Conservation (phyloP, 768 basidiomycete species). For the Collybia mongolica region DNA sequence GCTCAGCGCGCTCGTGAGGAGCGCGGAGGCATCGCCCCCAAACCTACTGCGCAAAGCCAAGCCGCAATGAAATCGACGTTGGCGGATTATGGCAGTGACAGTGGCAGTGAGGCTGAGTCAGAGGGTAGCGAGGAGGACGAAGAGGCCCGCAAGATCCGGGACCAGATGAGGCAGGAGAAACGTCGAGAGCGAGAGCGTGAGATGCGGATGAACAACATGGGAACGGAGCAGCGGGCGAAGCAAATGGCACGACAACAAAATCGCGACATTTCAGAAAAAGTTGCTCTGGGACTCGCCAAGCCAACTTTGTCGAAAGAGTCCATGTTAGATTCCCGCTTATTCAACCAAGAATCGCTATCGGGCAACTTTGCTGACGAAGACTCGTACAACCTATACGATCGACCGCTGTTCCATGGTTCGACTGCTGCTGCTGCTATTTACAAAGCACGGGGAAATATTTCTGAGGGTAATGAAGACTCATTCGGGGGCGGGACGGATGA, state of each 20-base stretch:
- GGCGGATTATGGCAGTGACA: slow-evolving; percentile 86
- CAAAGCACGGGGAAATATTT: slow-evolving; percentile 87
- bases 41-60: slow-evolving; percentile 65
- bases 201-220: slow-evolving; percentile 99
- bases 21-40: slow-evolving; percentile 74
- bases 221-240: slow-evolving; percentile 93
- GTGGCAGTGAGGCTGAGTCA: slow-evolving; percentile 57
- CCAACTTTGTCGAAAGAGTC: slow-evolving; percentile 95
- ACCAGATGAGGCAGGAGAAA: slow-evolving; percentile 90
- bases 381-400: slow-evolving; percentile 92
- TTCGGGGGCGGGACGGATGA: slow-evolving; percentile 96
- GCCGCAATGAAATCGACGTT: slow-evolving; percentile 74
- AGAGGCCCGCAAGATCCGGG: slow-evolving; percentile 82
- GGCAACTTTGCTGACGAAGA: slow-evolving; percentile 88
- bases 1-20: slow-evolving; percentile 97
- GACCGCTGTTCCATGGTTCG: slow-evolving; percentile 93
- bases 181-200: slow-evolving; percentile 93
- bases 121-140: slow-evolving; percentile 73
- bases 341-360: slow-evolving; percentile 91
- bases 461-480: slow-evolving; percentile 84
- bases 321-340: slow-evolving; percentile 95
- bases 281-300: slow-evolving; percentile 96
- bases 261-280: slow-evolving; percentile 98
- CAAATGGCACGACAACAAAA: slow-evolving; percentile 95
- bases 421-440: slow-evolving; percentile 99